phyloP scores from a whole-genome alignment of 108 stramenopile genomes.

The Skeletonema potamos region DNA sequence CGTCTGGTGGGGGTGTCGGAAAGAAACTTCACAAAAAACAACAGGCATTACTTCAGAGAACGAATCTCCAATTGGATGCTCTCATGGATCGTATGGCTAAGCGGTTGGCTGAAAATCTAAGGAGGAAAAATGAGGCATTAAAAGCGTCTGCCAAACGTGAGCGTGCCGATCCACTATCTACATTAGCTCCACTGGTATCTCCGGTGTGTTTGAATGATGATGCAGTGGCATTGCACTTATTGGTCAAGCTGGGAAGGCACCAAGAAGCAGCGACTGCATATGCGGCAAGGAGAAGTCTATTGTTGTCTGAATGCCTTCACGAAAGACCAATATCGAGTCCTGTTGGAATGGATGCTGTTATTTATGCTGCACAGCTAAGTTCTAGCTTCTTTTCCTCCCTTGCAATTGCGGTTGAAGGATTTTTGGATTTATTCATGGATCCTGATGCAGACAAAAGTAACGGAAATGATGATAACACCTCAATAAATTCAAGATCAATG shows the following conservation, averaged over 20 bases:
- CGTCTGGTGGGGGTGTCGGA: constrained; percentile 23
- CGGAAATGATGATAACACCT: constrained; percentile 31
- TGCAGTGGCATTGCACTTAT: constrained; percentile 62
- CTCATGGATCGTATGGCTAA: constrained; percentile 66
- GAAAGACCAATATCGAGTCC: constrained; percentile 72
- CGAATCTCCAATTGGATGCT: constrained; percentile 48
- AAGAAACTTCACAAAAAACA: constrained; percentile 66
- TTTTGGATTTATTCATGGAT: constrained; percentile 75
- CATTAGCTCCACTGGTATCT: constrained; percentile 67
- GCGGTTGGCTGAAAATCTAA: constrained; percentile 71
- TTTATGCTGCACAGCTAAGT: constrained; percentile 84
- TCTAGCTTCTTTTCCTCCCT: constrained; percentile 86
- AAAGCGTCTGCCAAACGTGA: constrained; percentile 80
- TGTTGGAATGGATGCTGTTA: constrained; percentile 73
- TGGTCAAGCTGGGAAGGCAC: constrained; percentile 75
- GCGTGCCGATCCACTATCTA: constrained; percentile 65
- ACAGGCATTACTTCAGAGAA: constrained; percentile 45
- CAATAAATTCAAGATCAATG: constrained; percentile 43
- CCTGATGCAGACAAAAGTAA: constrained; percentile 18
- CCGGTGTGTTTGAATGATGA: constrained; percentile 81
- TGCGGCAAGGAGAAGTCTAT: constrained; percentile 69
- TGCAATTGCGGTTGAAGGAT: constrained; percentile 77
- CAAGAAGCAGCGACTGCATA: constrained; percentile 84
- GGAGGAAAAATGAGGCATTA: constrained; percentile 84
- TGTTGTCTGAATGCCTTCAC: constrained; percentile 77